A percentile compares a stretch with the other conserved stretches of the same genome.
These are phyloP conservation scores for Lichtheimia hyalospora DNA, from an alignment of 371 early-diverging fungal genomes.

Conservation along the genomic window DNA sequence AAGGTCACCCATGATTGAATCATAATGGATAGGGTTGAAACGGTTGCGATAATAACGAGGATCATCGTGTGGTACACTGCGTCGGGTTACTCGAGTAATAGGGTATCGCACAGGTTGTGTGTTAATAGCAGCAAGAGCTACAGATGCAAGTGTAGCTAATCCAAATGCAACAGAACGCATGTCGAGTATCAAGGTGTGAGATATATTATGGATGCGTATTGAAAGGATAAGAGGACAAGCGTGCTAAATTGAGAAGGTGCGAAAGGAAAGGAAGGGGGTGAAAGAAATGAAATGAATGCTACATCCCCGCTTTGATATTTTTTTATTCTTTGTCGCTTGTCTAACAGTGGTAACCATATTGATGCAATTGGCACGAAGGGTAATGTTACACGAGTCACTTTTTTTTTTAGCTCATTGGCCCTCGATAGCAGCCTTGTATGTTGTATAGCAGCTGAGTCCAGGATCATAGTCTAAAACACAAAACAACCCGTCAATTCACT, in stretches of 20 bases:
- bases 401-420: not conserved
- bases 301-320: not conserved
- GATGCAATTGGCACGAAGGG: too few species aligned
- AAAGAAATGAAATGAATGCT: not conserved
- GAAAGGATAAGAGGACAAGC: not conserved
- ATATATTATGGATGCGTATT: not conserved
- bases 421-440: slow-evolving; percentile 12
- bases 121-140: slow-evolving; percentile 2
- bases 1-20: not conserved
- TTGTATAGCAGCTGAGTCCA: slow-evolving; percentile 17
- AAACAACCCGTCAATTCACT: not conserved
- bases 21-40: slow-evolving; percentile 11
- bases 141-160: slow-evolving; percentile 7
- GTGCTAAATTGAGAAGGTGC: slow-evolving; percentile 1
- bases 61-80: slow-evolving; percentile 6
- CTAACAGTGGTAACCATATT: too few species aligned
- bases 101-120: slow-evolving; percentile 15
- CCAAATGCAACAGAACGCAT: slow-evolving; percentile 17
- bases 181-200: not conserved
- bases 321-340: too few species aligned
- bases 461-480: slow-evolving; percentile 16
- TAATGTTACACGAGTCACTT: too few species aligned
- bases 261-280: slow-evolving; percentile 11
- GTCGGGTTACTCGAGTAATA: slow-evolving; percentile 13
- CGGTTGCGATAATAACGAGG: slow-evolving; percentile 10